A percentile compares a stretch with the other conserved stretches of the same genome.
Evolutionary conservation across 2,329 filamentous ascomycete genomes (phyloP).

Genomic region (Paradendryphiella salina): DNA sequence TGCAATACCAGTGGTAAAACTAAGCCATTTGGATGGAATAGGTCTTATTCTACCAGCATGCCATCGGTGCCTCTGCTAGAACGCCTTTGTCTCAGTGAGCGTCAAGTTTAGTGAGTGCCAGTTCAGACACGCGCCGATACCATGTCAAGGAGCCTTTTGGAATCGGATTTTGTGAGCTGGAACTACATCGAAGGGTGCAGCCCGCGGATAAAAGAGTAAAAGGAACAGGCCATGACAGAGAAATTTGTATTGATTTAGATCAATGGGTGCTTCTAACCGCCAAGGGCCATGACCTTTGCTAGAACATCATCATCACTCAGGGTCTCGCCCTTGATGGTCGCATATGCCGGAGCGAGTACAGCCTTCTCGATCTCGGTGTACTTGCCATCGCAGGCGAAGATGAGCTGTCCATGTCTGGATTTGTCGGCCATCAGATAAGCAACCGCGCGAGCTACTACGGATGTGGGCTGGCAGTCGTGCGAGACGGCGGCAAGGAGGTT

Average conservation of each 20-base stretch:
- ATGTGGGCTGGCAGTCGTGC: slow-evolving; percentile 48
- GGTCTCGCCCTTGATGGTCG: slow-evolving; percentile 22
- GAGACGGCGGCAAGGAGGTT: slow-evolving; percentile 45
- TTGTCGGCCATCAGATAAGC: slow-evolving; percentile 56
- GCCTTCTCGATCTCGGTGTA: slow-evolving; percentile 60
- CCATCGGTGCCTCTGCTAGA: no score
- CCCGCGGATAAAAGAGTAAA: no score
- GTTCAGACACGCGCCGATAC: no score
- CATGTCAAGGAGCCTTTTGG: no score
- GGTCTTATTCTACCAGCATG: no score
- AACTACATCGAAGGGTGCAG: no score
- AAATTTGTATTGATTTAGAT: neutral
- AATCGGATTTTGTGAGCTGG: no score
- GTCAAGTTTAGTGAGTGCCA: no score
- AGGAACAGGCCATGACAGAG: no score
- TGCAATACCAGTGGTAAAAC: no score
- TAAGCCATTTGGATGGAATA: no score
- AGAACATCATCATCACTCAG: slow-evolving; percentile 28
- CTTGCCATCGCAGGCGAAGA: slow-evolving; percentile 56
- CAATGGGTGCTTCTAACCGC: neutral
- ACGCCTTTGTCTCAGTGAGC: no score
- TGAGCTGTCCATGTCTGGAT: slow-evolving; percentile 55
- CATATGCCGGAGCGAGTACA: slow-evolving; percentile 25
- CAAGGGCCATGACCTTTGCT: slow-evolving; percentile 23
- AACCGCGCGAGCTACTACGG: slow-evolving; percentile 55